Evolutionary conservation across 2,329 filamentous ascomycete species (phyloP).

Genomic region (Talaromyces marneffei): DNA sequence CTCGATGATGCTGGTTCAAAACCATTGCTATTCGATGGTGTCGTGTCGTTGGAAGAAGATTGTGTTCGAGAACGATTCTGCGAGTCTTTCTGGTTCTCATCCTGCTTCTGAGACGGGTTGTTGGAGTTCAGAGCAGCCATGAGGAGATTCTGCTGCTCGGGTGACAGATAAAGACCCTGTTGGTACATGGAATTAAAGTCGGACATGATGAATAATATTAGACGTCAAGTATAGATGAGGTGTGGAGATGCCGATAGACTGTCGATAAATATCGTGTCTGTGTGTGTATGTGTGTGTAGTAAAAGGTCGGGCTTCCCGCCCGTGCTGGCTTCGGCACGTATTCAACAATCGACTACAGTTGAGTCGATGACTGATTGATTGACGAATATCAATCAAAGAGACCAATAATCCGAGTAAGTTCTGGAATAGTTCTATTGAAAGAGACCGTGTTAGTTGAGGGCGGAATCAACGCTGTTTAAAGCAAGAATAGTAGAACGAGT

Average conservation of each 20-base stretch:
- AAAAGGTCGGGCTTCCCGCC: slow-evolving; percentile 33
- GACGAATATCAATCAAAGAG: not conserved
- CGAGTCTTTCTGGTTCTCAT: slow-evolving; percentile 12
- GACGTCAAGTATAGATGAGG: not conserved
- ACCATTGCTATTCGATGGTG: slow-evolving; percentile 33
- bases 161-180: slow-evolving; percentile 63
- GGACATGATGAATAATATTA: slow-evolving; percentile 25
- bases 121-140: slow-evolving; percentile 73
- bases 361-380: not conserved
- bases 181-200: slow-evolving; percentile 38
- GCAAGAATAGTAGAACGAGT: not conserved
- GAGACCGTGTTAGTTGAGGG: not conserved
- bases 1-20: slow-evolving; percentile 27
- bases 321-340: slow-evolving; percentile 20
- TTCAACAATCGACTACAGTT: not conserved
- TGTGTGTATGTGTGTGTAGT: not conserved
- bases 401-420: not conserved
- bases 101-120: slow-evolving; percentile 37
- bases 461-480: not conserved
- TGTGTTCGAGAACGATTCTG: not conserved
- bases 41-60: slow-evolving; percentile 9
- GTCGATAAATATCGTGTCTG: not conserved
- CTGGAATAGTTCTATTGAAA: not conserved
- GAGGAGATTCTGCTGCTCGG: slow-evolving; percentile 69
- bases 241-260: not conserved